Evolutionary conservation across 805 yeast genomes (phyloP), one percentile per base, ranked within the genome.

Genomic region (Teunomyces funiuensis): DNA sequence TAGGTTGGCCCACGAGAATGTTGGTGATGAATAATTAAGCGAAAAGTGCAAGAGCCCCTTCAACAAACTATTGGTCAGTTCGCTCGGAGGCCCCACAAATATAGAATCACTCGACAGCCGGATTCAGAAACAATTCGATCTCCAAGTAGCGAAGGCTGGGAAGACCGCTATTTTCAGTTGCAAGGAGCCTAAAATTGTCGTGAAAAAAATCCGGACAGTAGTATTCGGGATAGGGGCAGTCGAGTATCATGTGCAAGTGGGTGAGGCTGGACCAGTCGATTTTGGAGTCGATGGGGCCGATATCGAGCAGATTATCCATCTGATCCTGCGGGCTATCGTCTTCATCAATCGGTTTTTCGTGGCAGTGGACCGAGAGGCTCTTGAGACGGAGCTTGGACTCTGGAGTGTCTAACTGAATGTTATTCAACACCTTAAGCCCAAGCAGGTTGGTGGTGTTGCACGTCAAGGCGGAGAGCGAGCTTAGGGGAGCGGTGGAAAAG

Each of bases 301-400:
- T 63, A 18, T 41, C 31, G 18, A 63, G 44, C 25, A 38, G 42
- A 33, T 55, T 61, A 37, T 60, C 53, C 7, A 55, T 26, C 2
- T 28, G 18, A 17, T 44, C 15, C 17, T n/a, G 44, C 25, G 38
- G 42, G 33, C 54, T 61, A 37, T 60, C 53, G 9, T 54, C 25
- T 2, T 28, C 17, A 17, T 44, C 15, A 15, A 49, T 28, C 23
- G 16, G 33, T 11, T 64, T 63, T 28, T 52, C 55, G 44, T 65
- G 71, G 37, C 63, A 57, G 46, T 65, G 71, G 45, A 63, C 14
- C 1, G 67, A 61, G 20, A 65, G 49, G 3, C 63, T 65, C 16
- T 52, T 49, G 9, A 64, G 46, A 19, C 52, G 48, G 25, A 65
- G 40, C 45, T 62, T 63, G 36, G 44, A 31, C 20, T 50, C 58